phyloP scores from a whole-genome alignment of 2,329 filamentous ascomycete species.

The Didymella pinodella region DNA sequence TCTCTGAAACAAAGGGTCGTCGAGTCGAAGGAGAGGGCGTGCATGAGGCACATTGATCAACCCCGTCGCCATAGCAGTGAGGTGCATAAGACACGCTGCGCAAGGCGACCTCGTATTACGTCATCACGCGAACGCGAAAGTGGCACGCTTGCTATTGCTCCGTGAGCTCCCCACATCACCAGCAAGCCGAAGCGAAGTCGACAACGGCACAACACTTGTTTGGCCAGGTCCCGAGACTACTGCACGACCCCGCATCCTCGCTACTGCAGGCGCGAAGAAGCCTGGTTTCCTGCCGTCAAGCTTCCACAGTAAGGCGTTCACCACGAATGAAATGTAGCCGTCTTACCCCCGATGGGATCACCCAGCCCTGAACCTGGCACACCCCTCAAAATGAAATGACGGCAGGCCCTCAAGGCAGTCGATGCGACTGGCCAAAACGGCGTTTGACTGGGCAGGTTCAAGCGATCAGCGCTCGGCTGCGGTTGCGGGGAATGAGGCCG shows the following conservation, averaged over 20 bases:
- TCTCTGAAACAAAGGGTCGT: not conserved
- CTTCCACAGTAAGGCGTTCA: slow-evolving; percentile 1
- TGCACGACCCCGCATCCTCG: not conserved
- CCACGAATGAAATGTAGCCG: not conserved
- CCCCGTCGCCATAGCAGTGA: not conserved
- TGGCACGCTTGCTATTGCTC: slow-evolving; percentile 2
- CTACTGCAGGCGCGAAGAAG: not conserved
- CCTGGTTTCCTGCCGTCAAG: not conserved
- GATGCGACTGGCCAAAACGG: slow-evolving; percentile 2
- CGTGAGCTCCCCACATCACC: not conserved
- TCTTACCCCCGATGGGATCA: not conserved
- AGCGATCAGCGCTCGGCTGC: slow-evolving; percentile 22
- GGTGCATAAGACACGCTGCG: not conserved
- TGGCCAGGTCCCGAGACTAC: not conserved
- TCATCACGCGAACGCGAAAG: slow-evolving; percentile 13
- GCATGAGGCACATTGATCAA: not conserved
- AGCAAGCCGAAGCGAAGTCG: not conserved
- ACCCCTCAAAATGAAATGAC: not conserved
- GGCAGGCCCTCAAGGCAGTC: not conserved
- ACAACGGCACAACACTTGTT: not conserved
- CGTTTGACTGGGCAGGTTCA: slow-evolving; percentile 16
- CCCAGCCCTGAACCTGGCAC: not conserved
- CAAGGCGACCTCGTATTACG: not conserved
- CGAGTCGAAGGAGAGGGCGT: not conserved
- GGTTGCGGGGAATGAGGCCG: slow-evolving; percentile 10